A percentile compares a stretch with the other conserved stretches of the same genome.
Conservation (phyloP, 306 rosid species). For the Albizia julibrissin region DNA sequence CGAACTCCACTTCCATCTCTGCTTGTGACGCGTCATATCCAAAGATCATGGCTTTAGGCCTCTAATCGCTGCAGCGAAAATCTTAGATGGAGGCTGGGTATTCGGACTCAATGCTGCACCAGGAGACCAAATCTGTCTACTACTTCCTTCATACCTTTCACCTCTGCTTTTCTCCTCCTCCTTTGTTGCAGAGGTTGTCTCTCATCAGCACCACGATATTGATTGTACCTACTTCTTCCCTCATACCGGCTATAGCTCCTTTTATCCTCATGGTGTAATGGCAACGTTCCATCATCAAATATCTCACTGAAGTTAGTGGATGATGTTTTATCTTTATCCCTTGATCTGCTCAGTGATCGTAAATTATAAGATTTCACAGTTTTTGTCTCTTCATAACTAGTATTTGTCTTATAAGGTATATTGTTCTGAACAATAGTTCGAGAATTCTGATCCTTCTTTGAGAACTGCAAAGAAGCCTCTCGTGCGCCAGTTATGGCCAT, state of each 20-base stretch:
- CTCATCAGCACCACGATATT: conserved; percentile 27
- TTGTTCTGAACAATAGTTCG: conserved; percentile 27
- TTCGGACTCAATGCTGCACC: background rate
- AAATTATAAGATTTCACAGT: conserved; percentile 36
- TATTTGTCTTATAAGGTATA: conserved; percentile 1
- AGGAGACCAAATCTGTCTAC: background rate
- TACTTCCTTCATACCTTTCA: conserved; percentile 1
- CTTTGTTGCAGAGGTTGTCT: conserved; percentile 32
- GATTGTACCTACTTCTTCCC: conserved; percentile 40
- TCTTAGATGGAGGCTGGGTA: conserved; percentile 20
- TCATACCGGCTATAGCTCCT: conserved; percentile 24
- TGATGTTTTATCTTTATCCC: conserved; percentile 32
- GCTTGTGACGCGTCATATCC: conserved; percentile 19
- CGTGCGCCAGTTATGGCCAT: conserved; percentile 84
- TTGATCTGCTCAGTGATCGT: conserved; percentile 24
- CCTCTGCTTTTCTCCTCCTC: background rate
- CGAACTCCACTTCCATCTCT: conserved; percentile 12
- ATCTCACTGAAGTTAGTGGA: conserved; percentile 30
- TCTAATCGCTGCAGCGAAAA: conserved; percentile 55
- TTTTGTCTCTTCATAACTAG: conserved; percentile 31
- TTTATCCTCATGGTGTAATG: conserved; percentile 36
- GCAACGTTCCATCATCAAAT: conserved; percentile 20
- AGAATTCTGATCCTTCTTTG: conserved; percentile 54
- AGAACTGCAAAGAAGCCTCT: conserved; percentile 82
- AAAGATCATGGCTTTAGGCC: conserved; percentile 40